Conservation (phyloP, 371 early-diverging fungal genomes). For the Choanephora cucurbitarum region DNA sequence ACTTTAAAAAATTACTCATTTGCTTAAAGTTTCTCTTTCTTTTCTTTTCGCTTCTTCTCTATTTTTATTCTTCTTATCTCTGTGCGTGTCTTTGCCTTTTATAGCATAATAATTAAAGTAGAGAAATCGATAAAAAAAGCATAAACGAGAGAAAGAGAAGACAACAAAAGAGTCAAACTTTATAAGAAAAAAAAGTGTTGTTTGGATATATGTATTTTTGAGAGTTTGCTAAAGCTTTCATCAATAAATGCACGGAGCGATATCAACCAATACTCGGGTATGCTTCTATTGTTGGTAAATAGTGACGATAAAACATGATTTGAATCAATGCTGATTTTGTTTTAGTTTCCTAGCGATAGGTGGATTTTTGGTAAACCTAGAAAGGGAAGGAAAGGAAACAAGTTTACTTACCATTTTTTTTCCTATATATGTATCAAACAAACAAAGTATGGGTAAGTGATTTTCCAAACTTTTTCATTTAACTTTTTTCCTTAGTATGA, state of each 20-base stretch:
- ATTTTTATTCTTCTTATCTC: background rate
- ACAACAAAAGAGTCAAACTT: too few species aligned
- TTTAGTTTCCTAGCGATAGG: slow-evolving; percentile 29
- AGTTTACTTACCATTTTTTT: background rate
- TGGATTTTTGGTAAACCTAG: slow-evolving; percentile 22
- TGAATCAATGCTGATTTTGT: background rate
- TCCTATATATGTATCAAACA: background rate
- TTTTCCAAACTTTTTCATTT: background rate
- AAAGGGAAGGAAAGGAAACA: background rate
- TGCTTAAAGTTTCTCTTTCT: background rate
- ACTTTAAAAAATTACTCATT: background rate
- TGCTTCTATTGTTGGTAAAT: slow-evolving; percentile 26
- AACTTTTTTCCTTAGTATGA: slow-evolving; percentile 3
- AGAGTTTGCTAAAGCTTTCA: background rate
- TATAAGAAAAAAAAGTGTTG: background rate
- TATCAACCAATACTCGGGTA: slow-evolving; percentile 24
- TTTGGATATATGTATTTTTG: background rate
- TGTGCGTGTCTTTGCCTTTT: background rate
- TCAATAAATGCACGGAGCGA: slow-evolving; percentile 10
- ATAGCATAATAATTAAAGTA: too few species aligned
- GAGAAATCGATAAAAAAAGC: too few species aligned
- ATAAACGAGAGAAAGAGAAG: too few species aligned
- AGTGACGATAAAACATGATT: background rate
- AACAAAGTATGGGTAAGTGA: slow-evolving; percentile 30
- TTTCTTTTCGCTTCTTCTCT: background rate